Percentiles rank a stretch among this genome's conserved stretches.
Conservation (phyloP, 2,329 filamentous ascomycete species). For the Colletotrichum sp. region DNA sequence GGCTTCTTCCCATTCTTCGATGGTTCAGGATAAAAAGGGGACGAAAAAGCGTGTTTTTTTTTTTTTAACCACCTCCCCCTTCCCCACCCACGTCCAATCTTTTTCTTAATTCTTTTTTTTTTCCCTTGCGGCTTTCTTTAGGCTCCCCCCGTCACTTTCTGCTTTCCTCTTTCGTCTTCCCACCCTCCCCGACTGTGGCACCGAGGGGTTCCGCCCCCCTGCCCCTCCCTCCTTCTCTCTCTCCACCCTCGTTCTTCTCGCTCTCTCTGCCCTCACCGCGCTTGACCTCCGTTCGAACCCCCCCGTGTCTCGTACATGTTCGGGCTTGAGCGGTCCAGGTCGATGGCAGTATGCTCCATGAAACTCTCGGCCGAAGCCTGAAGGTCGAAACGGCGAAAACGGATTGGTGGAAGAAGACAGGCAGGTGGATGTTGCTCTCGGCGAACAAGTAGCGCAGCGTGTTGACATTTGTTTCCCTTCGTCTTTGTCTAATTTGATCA, state of each 20-base stretch:
- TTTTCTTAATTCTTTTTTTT: neutral
- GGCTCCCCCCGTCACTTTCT: neutral
- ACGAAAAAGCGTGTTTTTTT: neutral
- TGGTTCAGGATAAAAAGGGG: neutral
- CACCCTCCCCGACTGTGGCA: neutral
- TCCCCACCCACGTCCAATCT: neutral
- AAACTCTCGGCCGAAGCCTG: neutral
- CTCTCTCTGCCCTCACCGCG: neutral
- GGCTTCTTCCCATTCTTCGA: neutral
- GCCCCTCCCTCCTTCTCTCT: neutral
- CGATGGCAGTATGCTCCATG: neutral
- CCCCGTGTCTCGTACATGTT: neutral
- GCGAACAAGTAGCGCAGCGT: no score
- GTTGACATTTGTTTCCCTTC: no score
- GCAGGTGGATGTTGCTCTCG: neutral
- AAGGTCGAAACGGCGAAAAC: neutral
- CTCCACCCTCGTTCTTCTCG: neutral
- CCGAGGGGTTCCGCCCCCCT: no score
- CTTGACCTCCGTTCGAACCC: neutral
- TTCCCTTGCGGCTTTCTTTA: neutral
- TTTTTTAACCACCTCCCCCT: neutral
- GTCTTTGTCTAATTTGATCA: neutral
- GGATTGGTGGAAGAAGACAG: neutral
- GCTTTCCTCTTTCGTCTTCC: neutral
- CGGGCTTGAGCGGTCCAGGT: neutral